Evolutionary conservation across 2,329 filamentous ascomycete genomes (phyloP), one percentile per base, ranked within the genome.

Genomic region (Stemphylium lycopersici): DNA sequence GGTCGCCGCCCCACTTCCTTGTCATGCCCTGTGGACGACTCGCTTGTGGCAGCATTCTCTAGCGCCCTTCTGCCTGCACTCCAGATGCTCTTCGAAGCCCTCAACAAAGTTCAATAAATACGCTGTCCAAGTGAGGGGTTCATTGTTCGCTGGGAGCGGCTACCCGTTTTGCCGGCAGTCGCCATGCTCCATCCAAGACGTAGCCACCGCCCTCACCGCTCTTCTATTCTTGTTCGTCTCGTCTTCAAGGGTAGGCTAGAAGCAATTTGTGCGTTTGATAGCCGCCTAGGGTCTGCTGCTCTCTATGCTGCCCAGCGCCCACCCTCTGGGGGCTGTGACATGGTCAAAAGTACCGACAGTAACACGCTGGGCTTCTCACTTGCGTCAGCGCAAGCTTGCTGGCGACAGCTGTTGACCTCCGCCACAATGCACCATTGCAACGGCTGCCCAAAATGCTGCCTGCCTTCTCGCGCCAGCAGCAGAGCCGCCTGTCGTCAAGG

Each of bases 21-120:
- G 63, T 67, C 62, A 60, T 37, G 41, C 41, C 65, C 62, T 64
- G 38, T 55, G 47, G 62, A 61, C 61, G 57, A 65, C 62, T 63
- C 67, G 58, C 64, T 70, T 61, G 49, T 61, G 62, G 58, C 57
- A 59, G 59, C 57, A 58, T 72, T 72, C 56, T 72, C 71, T 73
- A 73, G 70, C 69, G 69, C 52, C 53, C 52, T 53, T 53, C 55
- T 24, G 37, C 55, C 50, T 55, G 51, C 58, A 64, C 62, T 62
- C 60, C 61, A 67, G 62, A 62, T 62, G 56, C 62, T 59, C 56
- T 61, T 65, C 56, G 55, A 67, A 24, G 52, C 46, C 50, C 56
- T 58, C 64, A 67, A 64, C 55, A 63, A 57, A 56, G 36, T 57
- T 52, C 51, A 58, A 45, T 48, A 48, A 48, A 53, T 45, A 44